phyloP scores from a whole-genome alignment of 176 grass and related monocot species.

The Zizania latifolia region DNA sequence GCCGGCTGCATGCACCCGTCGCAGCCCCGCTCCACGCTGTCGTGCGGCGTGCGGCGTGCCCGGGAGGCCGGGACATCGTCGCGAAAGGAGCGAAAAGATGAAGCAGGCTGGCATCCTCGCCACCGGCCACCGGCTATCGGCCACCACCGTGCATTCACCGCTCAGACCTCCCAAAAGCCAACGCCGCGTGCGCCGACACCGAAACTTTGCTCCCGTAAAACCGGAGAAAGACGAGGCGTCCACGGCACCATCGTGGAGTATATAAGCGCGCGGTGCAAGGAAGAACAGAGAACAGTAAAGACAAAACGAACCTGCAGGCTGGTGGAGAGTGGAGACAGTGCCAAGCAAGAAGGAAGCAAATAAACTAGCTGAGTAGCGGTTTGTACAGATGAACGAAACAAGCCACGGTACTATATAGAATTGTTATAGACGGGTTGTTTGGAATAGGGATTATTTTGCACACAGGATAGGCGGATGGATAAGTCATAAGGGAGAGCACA shows the following conservation, averaged over 20 bases:
- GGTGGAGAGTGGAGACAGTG: not conserved
- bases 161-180: not conserved
- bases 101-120: not conserved
- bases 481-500: not conserved
- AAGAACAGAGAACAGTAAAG: not conserved
- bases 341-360: not conserved
- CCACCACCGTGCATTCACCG: not conserved
- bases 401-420: not conserved
- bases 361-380: not conserved
- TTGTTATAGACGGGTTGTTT: not conserved
- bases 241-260: conserved; percentile 13
- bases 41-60: too few relatives aligned
- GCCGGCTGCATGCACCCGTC: too few relatives aligned
- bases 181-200: not conserved
- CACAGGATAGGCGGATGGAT: too few relatives aligned
- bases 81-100: not conserved
- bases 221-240: not conserved
- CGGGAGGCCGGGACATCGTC: not conserved
- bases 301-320: not conserved
- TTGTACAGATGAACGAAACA: conserved; percentile 6
- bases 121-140: not conserved
- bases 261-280: not conserved
- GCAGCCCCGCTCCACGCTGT: too few relatives aligned
- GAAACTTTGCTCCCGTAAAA: not conserved
- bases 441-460: too few relatives aligned